Base-by-base conservation (phyloP, 2,329 filamentous ascomycete genomes). In the Paecilomyces sp. region DNA sequence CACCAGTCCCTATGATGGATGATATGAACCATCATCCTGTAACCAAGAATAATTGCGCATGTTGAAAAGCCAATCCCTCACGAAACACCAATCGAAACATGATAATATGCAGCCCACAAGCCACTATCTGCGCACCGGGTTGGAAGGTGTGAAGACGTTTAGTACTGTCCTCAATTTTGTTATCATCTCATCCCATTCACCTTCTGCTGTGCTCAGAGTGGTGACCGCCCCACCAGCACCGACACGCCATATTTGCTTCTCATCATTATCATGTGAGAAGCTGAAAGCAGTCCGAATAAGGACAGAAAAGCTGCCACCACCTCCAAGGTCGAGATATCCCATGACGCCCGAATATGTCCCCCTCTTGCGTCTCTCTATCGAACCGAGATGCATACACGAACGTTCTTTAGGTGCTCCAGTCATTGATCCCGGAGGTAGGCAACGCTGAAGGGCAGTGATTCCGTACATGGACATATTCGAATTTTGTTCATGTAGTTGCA, bases 391-490 rank as follows among this genome's bases (percentile, higher is more conserved):
- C 78, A 96, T 88, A 72, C 93, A 97, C 64, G 89, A 93, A 55
- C 93, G 84, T 76, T 93, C 92, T 80, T 97, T 97, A 0, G 93
- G 94, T 0, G 93, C 93, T 6, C 94, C 94, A 1, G 93, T 97
- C 94, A 97, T 97, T 68, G 89, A 93, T 0, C 94, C 93, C 0
- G 94, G 92, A 0, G 94, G 93, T 0, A 97, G 81, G 55, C 87
- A 89, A 6, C 86, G 83, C 0, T 88, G 85, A 0, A 97, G 83
- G 3, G 93, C 88, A 61, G 93, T 88, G 36, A 94, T 79, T 1
- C 89, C 90, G 0, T 71, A 64, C 53, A 68, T 68, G 7, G 72
- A 71, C 71, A 75, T 76, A 51, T 70, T 72, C 8, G 67, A 65
- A 9, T 69, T 68, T 15, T 68, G 41, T 18, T 18, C 41, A 5